A percentile compares a stretch with the other conserved stretches of the same genome.
phyloP scores from a whole-genome alignment of 2,329 filamentous ascomycete genomes.

The Samsoniella hepiali region DNA sequence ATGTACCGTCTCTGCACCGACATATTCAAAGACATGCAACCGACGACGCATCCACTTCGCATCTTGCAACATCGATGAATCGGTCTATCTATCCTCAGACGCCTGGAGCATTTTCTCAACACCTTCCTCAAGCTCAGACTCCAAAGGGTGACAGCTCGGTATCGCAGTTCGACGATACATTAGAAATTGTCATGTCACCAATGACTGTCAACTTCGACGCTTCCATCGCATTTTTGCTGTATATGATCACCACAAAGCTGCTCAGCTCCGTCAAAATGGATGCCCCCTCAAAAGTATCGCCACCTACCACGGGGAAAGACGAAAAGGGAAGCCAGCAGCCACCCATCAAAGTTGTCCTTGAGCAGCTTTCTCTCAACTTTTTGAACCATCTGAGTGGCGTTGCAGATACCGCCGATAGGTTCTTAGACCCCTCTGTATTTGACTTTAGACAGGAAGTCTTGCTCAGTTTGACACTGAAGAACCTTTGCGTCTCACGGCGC shows the following conservation, averaged over 20 bases:
- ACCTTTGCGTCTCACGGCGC: constrained; percentile 13
- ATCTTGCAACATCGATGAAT: constrained; percentile 32
- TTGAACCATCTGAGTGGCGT: constrained; percentile 53
- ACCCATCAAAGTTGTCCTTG: constrained; percentile 41
- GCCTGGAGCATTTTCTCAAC: constrained; percentile 60
- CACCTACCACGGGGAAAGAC: constrained; percentile 23
- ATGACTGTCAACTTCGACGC: constrained; percentile 53
- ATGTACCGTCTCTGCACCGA: constrained; percentile 50
- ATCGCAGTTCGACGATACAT: constrained; percentile 28
- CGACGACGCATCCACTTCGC: constrained; percentile 28
- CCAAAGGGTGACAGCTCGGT: neutral
- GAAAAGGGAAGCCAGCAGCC: constrained; percentile 23
- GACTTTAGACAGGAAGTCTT: constrained; percentile 34
- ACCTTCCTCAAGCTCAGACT: constrained; percentile 23
- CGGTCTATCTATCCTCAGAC: constrained; percentile 48
- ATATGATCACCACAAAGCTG: constrained; percentile 49
- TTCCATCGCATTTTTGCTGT: constrained; percentile 53
- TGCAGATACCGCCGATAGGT: constrained; percentile 47
- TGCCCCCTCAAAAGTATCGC: constrained; percentile 14
- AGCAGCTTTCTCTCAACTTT: constrained; percentile 54
- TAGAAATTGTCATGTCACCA: constrained; percentile 53
- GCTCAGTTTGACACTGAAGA: constrained; percentile 19
- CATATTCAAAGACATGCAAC: constrained; percentile 37
- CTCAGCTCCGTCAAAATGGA: constrained; percentile 40
- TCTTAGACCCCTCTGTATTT: constrained; percentile 39